A percentile compares a stretch with the other conserved stretches of the same genome.
Conservation (phyloP, 2,329 filamentous ascomycete genomes). For the Sclerotinia minor region DNA sequence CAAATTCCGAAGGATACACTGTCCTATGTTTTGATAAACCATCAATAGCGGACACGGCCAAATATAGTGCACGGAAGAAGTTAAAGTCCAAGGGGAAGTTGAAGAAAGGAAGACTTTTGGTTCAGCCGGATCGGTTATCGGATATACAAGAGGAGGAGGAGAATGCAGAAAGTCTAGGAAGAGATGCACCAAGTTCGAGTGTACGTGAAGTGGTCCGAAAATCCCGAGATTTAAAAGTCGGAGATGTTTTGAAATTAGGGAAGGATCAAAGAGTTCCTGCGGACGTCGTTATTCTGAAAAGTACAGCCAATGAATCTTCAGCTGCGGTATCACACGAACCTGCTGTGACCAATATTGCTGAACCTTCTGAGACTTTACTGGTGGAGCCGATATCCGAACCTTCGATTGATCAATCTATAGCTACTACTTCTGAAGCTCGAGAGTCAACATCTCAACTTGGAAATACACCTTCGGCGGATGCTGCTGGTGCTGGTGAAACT, state of each 20-base stretch:
- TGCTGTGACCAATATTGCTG: conserved; percentile 3
- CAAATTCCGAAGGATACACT: conserved; percentile 87
- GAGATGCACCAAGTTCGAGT: conserved; percentile 49
- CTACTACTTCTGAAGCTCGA: conserved; percentile 31
- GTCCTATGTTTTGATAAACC: conserved; percentile 71
- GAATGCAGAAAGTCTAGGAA: conserved; percentile 48
- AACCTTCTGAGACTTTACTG: conserved; percentile 33
- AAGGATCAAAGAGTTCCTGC: conserved; percentile 94
- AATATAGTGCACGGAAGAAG: conserved; percentile 45
- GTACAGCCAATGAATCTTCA: conserved; percentile 59
- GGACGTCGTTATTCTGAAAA: conserved; percentile 91
- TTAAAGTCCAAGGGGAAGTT: conserved; percentile 50
- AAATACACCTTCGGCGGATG: conserved; percentile 39
- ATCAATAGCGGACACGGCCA: conserved; percentile 40
- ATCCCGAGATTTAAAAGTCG: conserved; percentile 86
- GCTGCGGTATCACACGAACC: conserved; percentile 29
- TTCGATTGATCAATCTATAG: conserved; percentile 33
- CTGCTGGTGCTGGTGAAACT: conserved; percentile 65
- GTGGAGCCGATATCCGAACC: conserved; percentile 40
- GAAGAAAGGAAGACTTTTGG: conserved; percentile 43
- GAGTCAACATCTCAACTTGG: conserved; percentile 35
- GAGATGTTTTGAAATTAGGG: conserved; percentile 87
- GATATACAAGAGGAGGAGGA: conserved; percentile 72
- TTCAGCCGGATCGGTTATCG: conserved; percentile 51
- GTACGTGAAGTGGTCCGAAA: conserved; percentile 73